Percentiles rank a stretch among this genome's conserved stretches.
These are phyloP conservation scores for Fomitiporia mediterranea DNA, from an alignment of 1,284 basidiomycete species.

Conservation along the genomic window DNA sequence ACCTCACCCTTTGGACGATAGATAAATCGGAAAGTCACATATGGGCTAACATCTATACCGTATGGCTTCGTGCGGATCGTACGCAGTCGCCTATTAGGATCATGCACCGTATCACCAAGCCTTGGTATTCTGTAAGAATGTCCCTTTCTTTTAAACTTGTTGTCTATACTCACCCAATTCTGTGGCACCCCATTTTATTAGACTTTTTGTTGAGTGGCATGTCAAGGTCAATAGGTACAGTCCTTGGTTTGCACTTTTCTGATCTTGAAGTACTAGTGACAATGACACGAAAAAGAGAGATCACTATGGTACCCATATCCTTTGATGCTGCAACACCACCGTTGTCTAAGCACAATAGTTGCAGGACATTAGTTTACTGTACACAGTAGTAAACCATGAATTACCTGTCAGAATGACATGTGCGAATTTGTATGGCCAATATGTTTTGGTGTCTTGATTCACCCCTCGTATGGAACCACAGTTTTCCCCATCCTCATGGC, in stretches of 20 bases:
- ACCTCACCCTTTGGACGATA: neutral
- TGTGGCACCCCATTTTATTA: neutral
- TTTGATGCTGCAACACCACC: neutral
- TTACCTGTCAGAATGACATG: neutral
- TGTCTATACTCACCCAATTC: neutral
- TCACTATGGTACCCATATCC: neutral
- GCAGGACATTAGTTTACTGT: neutral
- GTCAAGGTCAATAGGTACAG: neutral
- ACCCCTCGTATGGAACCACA: neutral
- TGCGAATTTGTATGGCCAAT: neutral
- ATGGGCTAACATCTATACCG: neutral
- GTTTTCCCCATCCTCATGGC: neutral
- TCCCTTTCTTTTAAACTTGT: neutral
- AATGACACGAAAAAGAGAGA: neutral
- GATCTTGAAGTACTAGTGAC: neutral
- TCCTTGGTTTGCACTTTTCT: no score
- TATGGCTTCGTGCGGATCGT: neutral
- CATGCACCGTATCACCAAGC: neutral
- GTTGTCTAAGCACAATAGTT: neutral
- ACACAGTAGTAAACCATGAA: neutral
- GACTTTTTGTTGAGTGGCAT: constrained; percentile 1
- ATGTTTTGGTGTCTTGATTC: neutral
- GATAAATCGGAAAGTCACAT: constrained; percentile 1
- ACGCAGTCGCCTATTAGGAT: neutral
- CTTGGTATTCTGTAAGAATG: neutral